Conservation (phyloP, 2,329 filamentous ascomycete genomes). For the Trichophyton simii region DNA sequence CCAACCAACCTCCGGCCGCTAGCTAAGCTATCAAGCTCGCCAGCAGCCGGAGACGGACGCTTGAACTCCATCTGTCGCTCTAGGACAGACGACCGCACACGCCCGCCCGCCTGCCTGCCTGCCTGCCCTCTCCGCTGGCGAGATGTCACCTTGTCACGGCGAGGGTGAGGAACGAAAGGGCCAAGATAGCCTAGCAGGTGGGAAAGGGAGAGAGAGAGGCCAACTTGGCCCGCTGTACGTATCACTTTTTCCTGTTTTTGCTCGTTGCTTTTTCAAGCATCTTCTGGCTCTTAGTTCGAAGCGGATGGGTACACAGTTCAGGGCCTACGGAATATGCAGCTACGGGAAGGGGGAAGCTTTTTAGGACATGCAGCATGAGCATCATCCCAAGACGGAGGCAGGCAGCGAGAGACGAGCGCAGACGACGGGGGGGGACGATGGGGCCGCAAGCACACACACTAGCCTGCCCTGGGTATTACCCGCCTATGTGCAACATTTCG, state of each 20-base stretch:
- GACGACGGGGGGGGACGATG: background rate
- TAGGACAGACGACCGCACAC: background rate
- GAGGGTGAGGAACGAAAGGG: background rate
- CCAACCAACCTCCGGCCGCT: too few species aligned
- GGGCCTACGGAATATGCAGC: constrained; percentile 2
- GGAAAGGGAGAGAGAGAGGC: background rate
- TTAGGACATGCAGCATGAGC: background rate
- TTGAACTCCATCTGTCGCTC: too few species aligned
- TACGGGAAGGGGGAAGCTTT: background rate
- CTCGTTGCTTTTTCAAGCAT: background rate
- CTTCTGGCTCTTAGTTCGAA: too few species aligned
- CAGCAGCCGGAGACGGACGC: too few species aligned
- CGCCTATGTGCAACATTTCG: background rate
- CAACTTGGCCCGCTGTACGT: constrained; percentile 2
- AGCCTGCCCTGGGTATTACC: constrained; percentile 1
- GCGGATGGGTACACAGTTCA: background rate
- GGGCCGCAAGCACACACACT: background rate
- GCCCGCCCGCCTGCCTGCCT: background rate
- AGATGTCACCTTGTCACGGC: background rate
- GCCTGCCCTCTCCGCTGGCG: too few species aligned
- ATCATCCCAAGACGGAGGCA: background rate
- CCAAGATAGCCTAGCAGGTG: background rate
- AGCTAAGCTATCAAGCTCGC: too few species aligned
- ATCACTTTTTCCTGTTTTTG: background rate
- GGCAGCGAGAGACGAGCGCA: background rate